Conservation (phyloP, 331 rosid species). For the Cucumis variabilis region DNA sequence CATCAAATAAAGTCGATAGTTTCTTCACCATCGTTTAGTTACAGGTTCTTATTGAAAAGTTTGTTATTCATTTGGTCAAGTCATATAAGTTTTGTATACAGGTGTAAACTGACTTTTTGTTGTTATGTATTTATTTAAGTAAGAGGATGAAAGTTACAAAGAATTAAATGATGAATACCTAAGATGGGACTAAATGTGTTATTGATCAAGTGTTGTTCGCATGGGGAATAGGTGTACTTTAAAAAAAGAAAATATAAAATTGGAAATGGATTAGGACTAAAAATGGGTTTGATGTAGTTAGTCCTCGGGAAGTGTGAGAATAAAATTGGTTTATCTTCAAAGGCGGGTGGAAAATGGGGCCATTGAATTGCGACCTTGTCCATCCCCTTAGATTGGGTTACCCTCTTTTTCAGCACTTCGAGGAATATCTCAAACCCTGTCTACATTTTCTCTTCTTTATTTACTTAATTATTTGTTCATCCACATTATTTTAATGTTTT, state of each 20-base stretch:
- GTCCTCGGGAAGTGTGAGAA: conserved; percentile 11
- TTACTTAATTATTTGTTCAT: background rate
- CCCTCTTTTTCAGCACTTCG: conserved; percentile 16
- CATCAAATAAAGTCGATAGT: no score
- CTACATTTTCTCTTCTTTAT: no score
- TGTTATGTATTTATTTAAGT: no score
- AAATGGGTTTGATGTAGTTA: background rate
- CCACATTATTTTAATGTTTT: no score
- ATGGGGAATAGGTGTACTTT: no score
- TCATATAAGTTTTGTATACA: background rate
- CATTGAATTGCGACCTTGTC: background rate
- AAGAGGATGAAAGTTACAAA: no score
- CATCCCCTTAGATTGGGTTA: background rate
- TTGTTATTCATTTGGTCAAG: background rate
- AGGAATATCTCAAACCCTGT: background rate
- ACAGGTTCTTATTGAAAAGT: no score
- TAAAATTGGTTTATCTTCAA: background rate
- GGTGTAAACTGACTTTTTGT: background rate
- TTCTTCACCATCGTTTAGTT: no score
- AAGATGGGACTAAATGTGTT: no score
- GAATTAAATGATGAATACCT: no score
- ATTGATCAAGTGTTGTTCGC: no score
- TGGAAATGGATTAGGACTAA: background rate
- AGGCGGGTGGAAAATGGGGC: background rate
- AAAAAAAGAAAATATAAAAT: no score